phyloP scores from a whole-genome alignment of 495 filamentous ascomycete species.

The Penicillium fimorum region DNA sequence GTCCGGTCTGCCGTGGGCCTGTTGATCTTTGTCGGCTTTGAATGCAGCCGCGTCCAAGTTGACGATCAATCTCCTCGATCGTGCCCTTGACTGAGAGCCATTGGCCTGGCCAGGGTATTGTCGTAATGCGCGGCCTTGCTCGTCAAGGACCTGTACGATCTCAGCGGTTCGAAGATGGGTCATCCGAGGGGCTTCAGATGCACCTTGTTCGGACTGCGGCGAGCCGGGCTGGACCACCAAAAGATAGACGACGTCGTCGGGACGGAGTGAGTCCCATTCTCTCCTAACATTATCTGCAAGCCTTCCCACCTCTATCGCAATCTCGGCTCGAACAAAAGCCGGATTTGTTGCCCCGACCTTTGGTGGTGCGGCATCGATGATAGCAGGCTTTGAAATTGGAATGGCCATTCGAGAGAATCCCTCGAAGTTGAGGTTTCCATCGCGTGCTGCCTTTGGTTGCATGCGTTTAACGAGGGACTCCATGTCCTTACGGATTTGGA shows the following conservation, averaged over 20 bases:
- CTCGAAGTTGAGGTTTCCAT: constrained; percentile 67
- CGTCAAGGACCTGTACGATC: constrained; percentile 83
- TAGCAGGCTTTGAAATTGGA: constrained; percentile 79
- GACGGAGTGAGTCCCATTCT: constrained; percentile 89
- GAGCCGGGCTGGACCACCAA: constrained; percentile 60
- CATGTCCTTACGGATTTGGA: constrained; percentile 87
- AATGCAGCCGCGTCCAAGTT: constrained; percentile 79
- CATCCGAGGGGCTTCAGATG: constrained; percentile 58
- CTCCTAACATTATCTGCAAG: constrained; percentile 69
- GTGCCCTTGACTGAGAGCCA: constrained; percentile 51
- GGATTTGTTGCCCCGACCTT: constrained; percentile 83
- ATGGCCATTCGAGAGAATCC: constrained; percentile 93
- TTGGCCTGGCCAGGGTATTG: constrained; percentile 55
- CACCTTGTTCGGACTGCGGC: constrained; percentile 45
- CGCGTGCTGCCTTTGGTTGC: constrained; percentile 62
- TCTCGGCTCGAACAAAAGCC: constrained; percentile 82
- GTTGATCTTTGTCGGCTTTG: constrained; percentile 69
- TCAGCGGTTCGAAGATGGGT: constrained; percentile 77
- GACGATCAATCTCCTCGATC: constrained; percentile 68
- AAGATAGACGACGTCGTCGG: constrained; percentile 88
- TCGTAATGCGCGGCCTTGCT: constrained; percentile 74
- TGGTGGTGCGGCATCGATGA: constrained; percentile 81
- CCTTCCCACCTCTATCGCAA: constrained; percentile 80
- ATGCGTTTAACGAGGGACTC: constrained; percentile 78
- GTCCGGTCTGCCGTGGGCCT: constrained; percentile 63